Evolutionary conservation across 2,329 filamentous ascomycete species (phyloP), one percentile per base, ranked within the genome.

Genomic region (Fusarium pilosicola): DNA sequence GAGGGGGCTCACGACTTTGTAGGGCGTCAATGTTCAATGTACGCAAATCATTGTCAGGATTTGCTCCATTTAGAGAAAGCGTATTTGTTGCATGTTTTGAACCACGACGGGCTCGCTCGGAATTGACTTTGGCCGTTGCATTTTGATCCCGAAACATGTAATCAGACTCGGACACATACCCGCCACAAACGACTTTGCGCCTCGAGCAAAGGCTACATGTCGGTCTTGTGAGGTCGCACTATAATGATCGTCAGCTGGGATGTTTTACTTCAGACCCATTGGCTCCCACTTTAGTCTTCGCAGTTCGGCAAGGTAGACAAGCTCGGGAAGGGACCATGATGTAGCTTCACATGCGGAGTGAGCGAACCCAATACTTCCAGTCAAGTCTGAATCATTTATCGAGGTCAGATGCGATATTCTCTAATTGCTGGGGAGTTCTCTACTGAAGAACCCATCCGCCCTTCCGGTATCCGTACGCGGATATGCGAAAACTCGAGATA

Each of bases 11-110:
- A 46, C 26, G 3, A 11, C 13, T 22, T 6, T 7, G 18, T 2
- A 10, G 3, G 6, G 8, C 4, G 18, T 46, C 18, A 14, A 28
- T 14, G 5, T 8, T 20, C 18, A 46, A 5, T 14, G 8, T 18
- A 14, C 18, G 24, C 4, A 46, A 28, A 20, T 46, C 8, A 26
- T 20, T 0, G 1, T 22, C 12, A 1, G 18, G 6, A 13, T 13
- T 8, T 9, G 17, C 9, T 7, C 7, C 17, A 26, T 14, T 2
- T 0, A 7, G 24, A 20, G 3, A 3, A 28, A 28, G 6, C 8
- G 5, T 0, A 5, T 11, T 28, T 3, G 8, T 1, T 15, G 6
- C 13, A 22, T 7, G 8, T 46, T 46, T 28, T 22, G 18, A 11
- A 28, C 26, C 12, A 46, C 44, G 13, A 22, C 44, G 24, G 3